These are phyloP conservation scores for Paxillus rubicundulus DNA, from an alignment of 768 basidiomycete species.

Conservation along the genomic window DNA sequence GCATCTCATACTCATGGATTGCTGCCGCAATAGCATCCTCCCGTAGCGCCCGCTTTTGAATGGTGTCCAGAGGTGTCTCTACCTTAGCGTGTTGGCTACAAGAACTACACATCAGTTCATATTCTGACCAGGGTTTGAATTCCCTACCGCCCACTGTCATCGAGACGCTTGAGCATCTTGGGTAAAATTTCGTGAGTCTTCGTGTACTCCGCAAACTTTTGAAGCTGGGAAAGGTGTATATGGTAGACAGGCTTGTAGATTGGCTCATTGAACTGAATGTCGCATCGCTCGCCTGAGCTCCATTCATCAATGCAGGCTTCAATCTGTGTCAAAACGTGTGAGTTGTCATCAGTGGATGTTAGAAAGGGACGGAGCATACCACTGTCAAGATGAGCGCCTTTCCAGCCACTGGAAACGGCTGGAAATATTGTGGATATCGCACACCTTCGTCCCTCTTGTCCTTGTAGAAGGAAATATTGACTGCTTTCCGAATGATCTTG, in stretches of 20 bases:
- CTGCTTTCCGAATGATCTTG: constrained; percentile 11
- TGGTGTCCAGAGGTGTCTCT: too few species aligned
- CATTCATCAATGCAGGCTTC: constrained; percentile 18
- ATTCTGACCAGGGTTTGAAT: too few species aligned
- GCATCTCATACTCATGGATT: too few species aligned
- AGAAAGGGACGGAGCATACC: neutral
- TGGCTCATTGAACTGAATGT: constrained; percentile 11
- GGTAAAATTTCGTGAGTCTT: constrained; percentile 1
- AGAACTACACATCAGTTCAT: too few species aligned
- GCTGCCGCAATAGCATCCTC: too few species aligned
- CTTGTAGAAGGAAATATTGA: constrained; percentile 21
- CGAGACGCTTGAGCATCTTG: constrained; percentile 2
- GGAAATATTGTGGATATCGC: constrained; percentile 8
- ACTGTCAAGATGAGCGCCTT: constrained; percentile 11
- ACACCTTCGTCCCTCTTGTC: constrained; percentile 22
- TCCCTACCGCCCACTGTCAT: constrained; percentile 4
- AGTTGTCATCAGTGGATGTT: neutral
- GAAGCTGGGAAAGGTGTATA: constrained; percentile 8
- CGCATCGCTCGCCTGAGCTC: constrained; percentile 4
- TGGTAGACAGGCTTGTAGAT: constrained; percentile 15
- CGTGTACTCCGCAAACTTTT: neutral
- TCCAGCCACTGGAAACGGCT: constrained; percentile 9
- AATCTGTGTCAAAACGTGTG: constrained; percentile 3
- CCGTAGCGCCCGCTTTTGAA: too few species aligned
- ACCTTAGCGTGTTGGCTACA: too few species aligned